Evolutionary conservation across 352 stramenopile species (phyloP), one percentile per base, ranked within the genome.

Genomic region (Pythium volutum): DNA sequence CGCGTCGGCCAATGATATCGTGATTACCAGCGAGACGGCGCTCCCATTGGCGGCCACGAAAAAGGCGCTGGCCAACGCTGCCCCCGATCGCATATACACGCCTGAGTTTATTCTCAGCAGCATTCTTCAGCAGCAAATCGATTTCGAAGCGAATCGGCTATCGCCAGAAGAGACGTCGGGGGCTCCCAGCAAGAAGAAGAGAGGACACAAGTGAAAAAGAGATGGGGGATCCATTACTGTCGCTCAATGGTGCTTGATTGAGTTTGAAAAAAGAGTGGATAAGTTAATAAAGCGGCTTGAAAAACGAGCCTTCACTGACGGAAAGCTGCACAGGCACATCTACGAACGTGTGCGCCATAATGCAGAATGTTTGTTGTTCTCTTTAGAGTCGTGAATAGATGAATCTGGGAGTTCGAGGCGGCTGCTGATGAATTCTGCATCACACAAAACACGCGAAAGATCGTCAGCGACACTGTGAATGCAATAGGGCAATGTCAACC

Each of bases 91-190:
- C 16, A 69, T 81, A 29, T 77, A 74, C 67, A 66, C 71, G 4
- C 48, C 72, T 4, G 75, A 84, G 54, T 49, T 80, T 27, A 70
- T 84, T 22, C 51, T 84, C 10, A 76, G 66, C 45, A 69, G 75
- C 36, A 75, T 84, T 42, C 48, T 84, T 22, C 69, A 76, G 49
- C 75, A 84, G 54, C 33, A 57, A 2, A 54, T 84, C 31, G 71
- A 77, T 41, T 70, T 72, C n/a, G 66, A 71, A 3, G 61, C 59
- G 25, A 59, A 79, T 34, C 71, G 53, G 1, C 18, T 70, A 8
- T 23, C 23, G 14, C 18, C n/a, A 26, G 1, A 12, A 8, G 23
- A 39, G 15, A 20, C 26, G 4, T 2, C 34, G 18, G 43, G 34
- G 20, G 54, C 51, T 18, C 22, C 51, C 33, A 54, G 23, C 47